Evolutionary conservation across 2,329 filamentous ascomycete genomes (phyloP).

Genomic region (Claviceps monticola): DNA sequence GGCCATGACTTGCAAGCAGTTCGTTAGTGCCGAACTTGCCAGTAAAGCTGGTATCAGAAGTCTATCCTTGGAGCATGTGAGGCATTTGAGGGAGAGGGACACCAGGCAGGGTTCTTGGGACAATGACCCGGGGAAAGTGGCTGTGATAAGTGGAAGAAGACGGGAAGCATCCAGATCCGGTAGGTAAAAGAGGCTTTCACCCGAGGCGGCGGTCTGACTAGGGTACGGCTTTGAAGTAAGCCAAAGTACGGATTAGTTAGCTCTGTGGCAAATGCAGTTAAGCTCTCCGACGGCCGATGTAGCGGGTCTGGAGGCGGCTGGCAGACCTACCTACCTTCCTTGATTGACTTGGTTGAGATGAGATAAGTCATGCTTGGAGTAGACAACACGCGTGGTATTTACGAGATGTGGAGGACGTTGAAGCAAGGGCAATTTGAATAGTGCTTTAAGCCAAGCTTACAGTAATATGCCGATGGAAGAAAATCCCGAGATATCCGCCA

Average conservation of each 20-base stretch:
- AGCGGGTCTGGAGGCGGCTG: not conserved
- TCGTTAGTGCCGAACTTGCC: not conserved
- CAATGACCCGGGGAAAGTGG: not conserved
- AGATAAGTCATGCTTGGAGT: no score
- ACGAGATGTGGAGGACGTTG: no score
- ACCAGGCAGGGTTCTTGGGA: not conserved
- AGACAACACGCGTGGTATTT: no score
- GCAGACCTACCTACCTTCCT: not conserved
- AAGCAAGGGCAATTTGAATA: not conserved
- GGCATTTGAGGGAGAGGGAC: no score
- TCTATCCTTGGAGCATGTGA: not conserved
- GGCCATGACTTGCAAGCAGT: not conserved
- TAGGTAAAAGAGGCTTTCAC: not conserved
- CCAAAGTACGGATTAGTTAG: not conserved
- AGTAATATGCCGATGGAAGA: not conserved
- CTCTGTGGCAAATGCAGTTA: not conserved
- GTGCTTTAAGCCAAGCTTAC: not conserved
- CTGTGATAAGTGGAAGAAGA: not conserved
- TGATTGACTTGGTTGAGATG: not conserved
- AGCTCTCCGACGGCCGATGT: not conserved
- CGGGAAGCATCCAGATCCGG: not conserved
- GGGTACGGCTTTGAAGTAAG: not conserved
- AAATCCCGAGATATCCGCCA: not conserved
- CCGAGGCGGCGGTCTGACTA: not conserved
- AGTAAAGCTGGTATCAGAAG: not conserved